Base-by-base conservation (phyloP, 495 filamentous ascomycete genomes). In the Coniosporium apollinis region DNA sequence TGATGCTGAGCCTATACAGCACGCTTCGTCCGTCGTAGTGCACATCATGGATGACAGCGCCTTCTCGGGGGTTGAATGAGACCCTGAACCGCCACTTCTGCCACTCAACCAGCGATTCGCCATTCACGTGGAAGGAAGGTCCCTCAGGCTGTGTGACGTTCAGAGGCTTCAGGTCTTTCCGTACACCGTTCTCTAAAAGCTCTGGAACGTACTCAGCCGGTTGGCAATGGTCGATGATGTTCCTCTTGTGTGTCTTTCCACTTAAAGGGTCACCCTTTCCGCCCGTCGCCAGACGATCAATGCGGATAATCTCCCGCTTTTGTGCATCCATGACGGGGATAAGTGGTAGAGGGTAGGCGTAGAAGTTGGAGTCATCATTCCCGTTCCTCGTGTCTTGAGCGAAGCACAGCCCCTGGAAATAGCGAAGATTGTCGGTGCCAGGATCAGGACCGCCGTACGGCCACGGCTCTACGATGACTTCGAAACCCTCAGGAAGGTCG, bases 71-170 rank as follows among this genome's bases (percentile, higher is more conserved):
- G 30, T 76, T 79, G 50, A 75, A 79, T 4, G 70, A 70, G 7
- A 80, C 61, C 15, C 73, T 58, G 52, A 79, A 74, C 5, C 61
- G 57, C 74, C 74, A 79, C 41, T 77, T 77, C 52, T 79, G 74
- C 74, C 74, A 79, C 39, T 62, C 52, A 26, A 72, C 60, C 8
- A 35, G 10, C 8, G 8, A 13, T 16, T 56, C 58, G 2, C 39
- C 38, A n/a, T 55, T 59, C 9, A 67, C 55, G 3, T 52, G 57
- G 48, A 70, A 70, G 8, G 57, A 62, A 5, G 66, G 59, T 2
- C 66, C 66, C 16, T 67, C 64, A 8, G 66, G 66, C 22, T 70
- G 66, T n/a, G 51, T 45, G 28, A 70, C 55, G 30, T 66, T 60
- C 28, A 66, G 52, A 15, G 63, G 64, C 42, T 67, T 70, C 13